These are phyloP conservation scores for Davidsoniella neocaledoniae DNA, from an alignment of 2,329 filamentous ascomycete species.

Conservation along the genomic window DNA sequence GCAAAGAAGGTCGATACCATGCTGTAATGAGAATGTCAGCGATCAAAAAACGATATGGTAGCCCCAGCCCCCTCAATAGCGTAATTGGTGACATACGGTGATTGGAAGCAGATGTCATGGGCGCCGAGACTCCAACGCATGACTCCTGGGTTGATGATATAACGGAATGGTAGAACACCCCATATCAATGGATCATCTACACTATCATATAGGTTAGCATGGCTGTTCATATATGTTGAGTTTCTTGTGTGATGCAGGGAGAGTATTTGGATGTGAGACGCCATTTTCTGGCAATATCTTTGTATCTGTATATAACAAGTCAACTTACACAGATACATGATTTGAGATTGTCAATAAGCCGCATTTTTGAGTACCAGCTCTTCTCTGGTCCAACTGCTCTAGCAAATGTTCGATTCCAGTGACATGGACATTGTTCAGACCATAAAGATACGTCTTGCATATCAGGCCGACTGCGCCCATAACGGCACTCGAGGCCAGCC, in stretches of 20 bases:
- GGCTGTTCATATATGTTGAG: background rate
- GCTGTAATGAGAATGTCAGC: slow-evolving; percentile 25
- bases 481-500: slow-evolving; percentile 52
- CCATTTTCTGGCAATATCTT: background rate
- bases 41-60: background rate
- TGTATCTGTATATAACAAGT: slow-evolving; percentile 28
- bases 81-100: slow-evolving; percentile 38
- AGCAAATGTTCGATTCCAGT: slow-evolving; percentile 63
- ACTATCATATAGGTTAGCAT: slow-evolving; percentile 28
- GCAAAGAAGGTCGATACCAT: slow-evolving; percentile 64
- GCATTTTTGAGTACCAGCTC: slow-evolving; percentile 45
- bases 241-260: too few species aligned
- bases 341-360: slow-evolving; percentile 61
- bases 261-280: background rate
- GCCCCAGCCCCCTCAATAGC: background rate
- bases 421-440: slow-evolving; percentile 58
- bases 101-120: slow-evolving; percentile 89
- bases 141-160: slow-evolving; percentile 55
- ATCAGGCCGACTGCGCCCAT: slow-evolving; percentile 59
- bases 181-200: slow-evolving; percentile 90
- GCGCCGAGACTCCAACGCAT: slow-evolving; percentile 81
- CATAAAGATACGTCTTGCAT: slow-evolving; percentile 58
- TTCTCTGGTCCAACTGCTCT: slow-evolving; percentile 55
- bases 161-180: slow-evolving; percentile 67
- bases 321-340: slow-evolving; percentile 25